Percentiles rank a stretch among this genome's conserved stretches.
Evolutionary conservation across 192 early-diverging fungal species (phyloP).

Genomic region (Backusella tuberculispora): DNA sequence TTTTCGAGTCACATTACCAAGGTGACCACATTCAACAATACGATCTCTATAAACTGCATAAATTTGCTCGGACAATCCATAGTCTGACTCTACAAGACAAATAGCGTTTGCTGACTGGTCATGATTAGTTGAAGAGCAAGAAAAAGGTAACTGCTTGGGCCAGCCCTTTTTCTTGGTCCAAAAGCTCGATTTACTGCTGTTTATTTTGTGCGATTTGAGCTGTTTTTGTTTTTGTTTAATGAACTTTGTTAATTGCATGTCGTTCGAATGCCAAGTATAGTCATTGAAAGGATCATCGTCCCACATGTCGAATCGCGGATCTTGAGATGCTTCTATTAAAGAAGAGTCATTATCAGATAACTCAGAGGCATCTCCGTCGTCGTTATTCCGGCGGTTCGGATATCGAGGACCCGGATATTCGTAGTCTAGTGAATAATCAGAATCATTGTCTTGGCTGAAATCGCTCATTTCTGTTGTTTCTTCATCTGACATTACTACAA

Average conservation of each 20-base stretch:
- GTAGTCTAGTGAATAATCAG: slow-evolving; percentile 39
- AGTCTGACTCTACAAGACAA: slow-evolving; percentile 23
- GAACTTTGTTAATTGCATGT: slow-evolving; percentile 39
- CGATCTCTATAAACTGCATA: slow-evolving; percentile 33
- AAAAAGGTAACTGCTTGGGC: slow-evolving; percentile 30
- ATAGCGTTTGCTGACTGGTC: slow-evolving; percentile 33
- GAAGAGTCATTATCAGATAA: slow-evolving; percentile 30
- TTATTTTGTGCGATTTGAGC: neutral
- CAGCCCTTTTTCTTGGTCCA: slow-evolving; percentile 32
- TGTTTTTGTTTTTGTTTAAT: slow-evolving; percentile 22
- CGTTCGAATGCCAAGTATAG: slow-evolving; percentile 44
- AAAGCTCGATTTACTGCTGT: slow-evolving; percentile 25
- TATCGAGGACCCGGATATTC: slow-evolving; percentile 39
- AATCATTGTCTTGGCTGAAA: slow-evolving; percentile 23
- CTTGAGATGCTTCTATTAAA: slow-evolving; percentile 12
- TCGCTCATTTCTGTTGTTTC: slow-evolving; percentile 2
- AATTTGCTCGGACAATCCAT: slow-evolving; percentile 23
- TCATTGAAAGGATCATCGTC: slow-evolving; percentile 43
- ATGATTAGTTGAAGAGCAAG: slow-evolving; percentile 34
- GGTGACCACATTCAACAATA: slow-evolving; percentile 32
- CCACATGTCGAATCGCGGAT: slow-evolving; percentile 40
- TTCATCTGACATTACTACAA: slow-evolving; percentile 17
- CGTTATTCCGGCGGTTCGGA: slow-evolving; percentile 22
- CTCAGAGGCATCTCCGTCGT: slow-evolving; percentile 30
- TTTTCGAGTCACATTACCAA: neutral